Evolutionary conservation across 2,329 filamentous ascomycete species (phyloP), one percentile per base, ranked within the genome.

Genomic region (Sporothrix brasiliensis): DNA sequence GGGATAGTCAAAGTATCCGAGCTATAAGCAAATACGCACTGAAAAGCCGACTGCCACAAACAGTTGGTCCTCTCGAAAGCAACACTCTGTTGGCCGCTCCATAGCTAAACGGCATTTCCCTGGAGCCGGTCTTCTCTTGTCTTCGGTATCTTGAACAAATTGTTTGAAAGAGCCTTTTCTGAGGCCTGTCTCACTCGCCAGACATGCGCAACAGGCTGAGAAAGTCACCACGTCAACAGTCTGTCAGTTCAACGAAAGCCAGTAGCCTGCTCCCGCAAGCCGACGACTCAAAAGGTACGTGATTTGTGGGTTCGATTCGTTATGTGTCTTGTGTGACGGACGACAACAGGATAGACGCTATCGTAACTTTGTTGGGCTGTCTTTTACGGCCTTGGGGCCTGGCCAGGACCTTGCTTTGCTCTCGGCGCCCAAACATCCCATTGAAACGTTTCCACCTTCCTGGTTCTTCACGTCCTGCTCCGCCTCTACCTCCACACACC

Each of bases 121-220:
- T 34, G 34, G 34, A 34, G 34, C 34, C 34, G 34, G 34, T 34
- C 34, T 34, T 34, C 5, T 34, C 34, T 34, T 34, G 34, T 34
- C 34, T 34, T 34, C 34, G 34, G 3, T 53, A n/a, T 68, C 67
- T 68, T n/a, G 27, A 44, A 50, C 52, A 60, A 41, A 5, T 21
- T 41, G 39, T 63, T 47, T 63, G 58, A 47, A 47, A 47, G 39
- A 47, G 58, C 39, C 58, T 52, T 10, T 52, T 54, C 21, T 34
- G 34, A 44, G 54, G 41, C 34, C 53, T 50, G 67, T 47, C 53
- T 68, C 5, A 39, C 39, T 39, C 52, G 41, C 34, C 65, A 9
- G 69, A 47, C 61, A 74, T 74, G 73, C 73, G 73, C 67, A 71
- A 73, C 69, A 27, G 71, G 21, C 56, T 73, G 10, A 58, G 44